Percentiles rank a stretch among this genome's conserved stretches.
phyloP scores from a whole-genome alignment of 176 grass and related monocot species.

The Rhynchospora breviuscula region DNA sequence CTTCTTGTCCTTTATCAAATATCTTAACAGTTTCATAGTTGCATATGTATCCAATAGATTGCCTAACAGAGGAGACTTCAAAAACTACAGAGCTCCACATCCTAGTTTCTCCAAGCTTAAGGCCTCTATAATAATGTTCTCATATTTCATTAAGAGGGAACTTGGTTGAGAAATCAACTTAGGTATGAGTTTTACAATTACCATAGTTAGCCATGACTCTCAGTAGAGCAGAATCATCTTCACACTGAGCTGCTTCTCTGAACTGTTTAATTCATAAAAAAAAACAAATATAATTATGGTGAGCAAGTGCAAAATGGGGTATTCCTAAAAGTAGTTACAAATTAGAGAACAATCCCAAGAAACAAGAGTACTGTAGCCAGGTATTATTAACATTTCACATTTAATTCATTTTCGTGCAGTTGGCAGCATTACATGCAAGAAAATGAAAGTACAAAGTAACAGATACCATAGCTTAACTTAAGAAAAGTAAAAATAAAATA shows the following conservation, averaged over 20 bases:
- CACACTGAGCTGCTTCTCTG: constrained; percentile 50
- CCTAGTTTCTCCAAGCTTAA: background rate
- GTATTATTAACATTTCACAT: constrained; percentile 7
- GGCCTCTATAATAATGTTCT: background rate
- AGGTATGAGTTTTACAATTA: constrained; percentile 22
- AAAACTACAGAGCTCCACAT: background rate
- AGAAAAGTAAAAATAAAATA: background rate
- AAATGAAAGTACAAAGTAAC: background rate
- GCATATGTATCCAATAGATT: background rate
- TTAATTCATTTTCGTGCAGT: constrained; percentile 1
- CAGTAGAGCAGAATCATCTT: constrained; percentile 59
- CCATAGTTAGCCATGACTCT: constrained; percentile 89
- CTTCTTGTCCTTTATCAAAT: background rate
- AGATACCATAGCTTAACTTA: background rate
- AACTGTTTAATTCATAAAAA: constrained; percentile 51
- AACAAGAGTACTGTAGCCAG: background rate
- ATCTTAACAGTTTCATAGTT: background rate
- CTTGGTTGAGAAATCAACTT: background rate
- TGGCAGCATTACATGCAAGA: constrained; percentile 1
- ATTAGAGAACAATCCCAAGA: background rate
- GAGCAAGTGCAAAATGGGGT: background rate
- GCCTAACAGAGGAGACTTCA: background rate
- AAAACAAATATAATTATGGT: constrained; percentile 1
- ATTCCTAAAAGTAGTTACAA: constrained; percentile 8
- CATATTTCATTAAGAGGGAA: constrained; percentile 14